Evolutionary conservation across 352 stramenopile genomes (phyloP).

Genomic region (Blastocystis sp.): DNA sequence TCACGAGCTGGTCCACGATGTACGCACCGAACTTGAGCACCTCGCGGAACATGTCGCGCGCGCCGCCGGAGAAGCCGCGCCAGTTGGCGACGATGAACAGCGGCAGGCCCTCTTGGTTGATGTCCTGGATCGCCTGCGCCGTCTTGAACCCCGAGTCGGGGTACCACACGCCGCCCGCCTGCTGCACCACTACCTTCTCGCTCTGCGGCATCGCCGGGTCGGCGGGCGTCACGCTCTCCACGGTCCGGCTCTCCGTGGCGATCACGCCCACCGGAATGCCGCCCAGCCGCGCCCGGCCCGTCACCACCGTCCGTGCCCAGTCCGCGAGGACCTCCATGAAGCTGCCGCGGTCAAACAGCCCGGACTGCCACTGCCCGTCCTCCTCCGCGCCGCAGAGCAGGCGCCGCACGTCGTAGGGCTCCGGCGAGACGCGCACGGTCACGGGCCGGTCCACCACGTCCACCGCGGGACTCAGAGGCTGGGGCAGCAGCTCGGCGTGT

Average conservation of each 20-base stretch:
- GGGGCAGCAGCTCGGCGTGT: slow-evolving; percentile 75
- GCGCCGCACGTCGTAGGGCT: slow-evolving; percentile 89
- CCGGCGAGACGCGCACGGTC: slow-evolving; percentile 85
- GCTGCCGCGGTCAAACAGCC: slow-evolving; percentile 95
- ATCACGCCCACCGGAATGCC: slow-evolving; percentile 97
- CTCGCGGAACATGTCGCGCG: slow-evolving; percentile 99
- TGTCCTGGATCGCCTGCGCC: slow-evolving; percentile 97
- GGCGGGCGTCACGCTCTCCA: slow-evolving; percentile 91
- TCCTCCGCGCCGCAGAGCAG: slow-evolving; percentile 82
- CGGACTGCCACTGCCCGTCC: slow-evolving; percentile 79
- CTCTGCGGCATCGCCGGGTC: slow-evolving; percentile 93
- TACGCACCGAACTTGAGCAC: slow-evolving; percentile 99
- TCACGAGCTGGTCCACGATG: slow-evolving; percentile 98
- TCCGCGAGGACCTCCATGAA: slow-evolving; percentile 95
- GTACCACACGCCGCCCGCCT: slow-evolving; percentile 99
- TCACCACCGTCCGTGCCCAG: slow-evolving; percentile 98
- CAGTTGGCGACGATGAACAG: slow-evolving; percentile 99
- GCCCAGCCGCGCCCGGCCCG: slow-evolving; percentile 91
- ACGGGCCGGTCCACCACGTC: slow-evolving; percentile 83
- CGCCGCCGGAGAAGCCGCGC: slow-evolving; percentile 97
- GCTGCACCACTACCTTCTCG: slow-evolving; percentile 91
- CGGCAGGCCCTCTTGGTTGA: slow-evolving; percentile 95
- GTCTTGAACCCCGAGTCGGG: slow-evolving; percentile 99
- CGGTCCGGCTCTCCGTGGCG: slow-evolving; percentile 93
- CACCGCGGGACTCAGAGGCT: slow-evolving; percentile 77